phyloP scores from a whole-genome alignment of 352 stramenopile genomes.

The Globisporangium iwayamae region DNA sequence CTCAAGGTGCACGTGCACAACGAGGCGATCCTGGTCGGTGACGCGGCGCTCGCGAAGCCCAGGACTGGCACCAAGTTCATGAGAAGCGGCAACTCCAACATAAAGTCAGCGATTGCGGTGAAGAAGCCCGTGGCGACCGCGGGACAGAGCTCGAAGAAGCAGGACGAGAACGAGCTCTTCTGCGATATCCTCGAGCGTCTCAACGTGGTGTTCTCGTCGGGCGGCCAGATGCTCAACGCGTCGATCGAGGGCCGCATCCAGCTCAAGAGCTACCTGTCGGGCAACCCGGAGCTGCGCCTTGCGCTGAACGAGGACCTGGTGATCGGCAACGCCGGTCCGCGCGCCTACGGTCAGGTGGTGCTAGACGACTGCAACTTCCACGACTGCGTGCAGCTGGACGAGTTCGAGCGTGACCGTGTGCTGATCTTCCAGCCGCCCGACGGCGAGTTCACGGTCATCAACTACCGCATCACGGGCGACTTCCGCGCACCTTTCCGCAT shows the following conservation, averaged over 20 bases:
- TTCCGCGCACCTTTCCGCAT: conserved; percentile 98
- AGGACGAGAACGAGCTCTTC: conserved; percentile 98
- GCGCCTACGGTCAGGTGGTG: conserved; percentile 90
- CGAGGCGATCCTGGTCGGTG: conserved; percentile 94
- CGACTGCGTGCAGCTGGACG: conserved; percentile 96
- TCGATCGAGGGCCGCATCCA: conserved; percentile 97
- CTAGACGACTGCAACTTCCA: conserved; percentile 99
- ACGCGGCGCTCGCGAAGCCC: conserved; percentile 69
- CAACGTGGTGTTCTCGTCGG: conserved; percentile 96
- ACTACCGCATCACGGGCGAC: conserved; percentile 97
- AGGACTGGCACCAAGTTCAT: conserved; percentile 92
- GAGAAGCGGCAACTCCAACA: conserved; percentile 60
- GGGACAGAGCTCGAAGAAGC: conserved; percentile 69
- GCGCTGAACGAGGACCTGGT: conserved; percentile 97
- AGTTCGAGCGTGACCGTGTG: conserved; percentile 90
- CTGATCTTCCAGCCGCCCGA: conserved; percentile 86
- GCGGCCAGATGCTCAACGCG: conserved; percentile 96
- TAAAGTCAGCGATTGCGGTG: conserved; percentile 81
- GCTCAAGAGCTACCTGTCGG: conserved; percentile 99
- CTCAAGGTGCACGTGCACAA: conserved; percentile 99
- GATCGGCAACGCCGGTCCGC: conserved; percentile 85
- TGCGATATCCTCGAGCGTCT: conserved; percentile 98
- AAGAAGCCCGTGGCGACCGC: conserved; percentile 84
- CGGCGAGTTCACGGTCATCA: conserved; percentile 89
- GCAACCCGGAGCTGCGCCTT: conserved; percentile 95